Evolutionary conservation across 345 rosid species (phyloP), one percentile per base, ranked within the genome.

Genomic region (Odontarrhena argentea): DNA sequence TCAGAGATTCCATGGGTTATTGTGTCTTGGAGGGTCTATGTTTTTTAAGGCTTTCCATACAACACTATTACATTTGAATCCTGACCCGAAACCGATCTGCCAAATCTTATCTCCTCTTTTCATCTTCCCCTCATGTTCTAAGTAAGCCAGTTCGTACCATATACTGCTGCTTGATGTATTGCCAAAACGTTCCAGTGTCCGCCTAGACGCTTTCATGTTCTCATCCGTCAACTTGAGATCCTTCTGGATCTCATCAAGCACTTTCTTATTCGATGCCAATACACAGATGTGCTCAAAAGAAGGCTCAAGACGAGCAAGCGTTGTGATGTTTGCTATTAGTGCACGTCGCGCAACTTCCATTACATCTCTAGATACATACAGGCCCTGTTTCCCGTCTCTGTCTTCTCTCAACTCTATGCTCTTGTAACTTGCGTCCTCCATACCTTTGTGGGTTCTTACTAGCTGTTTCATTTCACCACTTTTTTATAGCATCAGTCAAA

Each of bases 121-220:
- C 2, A 89, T 66, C 74, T 70, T 80, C n/a, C 4, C 38, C 26
- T 70, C 74, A 22, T 81, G 82, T 68, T 89, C 91, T 78, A 85
- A 61, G 75, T 81, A 85, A 52, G 90, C 90, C 56, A 88, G 76
- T 50, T 86, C 87, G 36, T 88, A 86, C 96, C 92, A 88, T 32
- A 82, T 65, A 9, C 90, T 84, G 37, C 92, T 86, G 59, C 93
- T 89, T 0, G 91, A 86, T 5, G 91, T 85, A 65, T 89, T 89
- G 36, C 92, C 96, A 3, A 89, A 86, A 10, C 83, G 75, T 64
- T 82, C 81, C 57, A 86, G 15, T 1, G 96, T 87, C 67, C 45
- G 80, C 62, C 86, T 70, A 0, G 94, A 87, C 0, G 89, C 87
- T 55, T 85, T 91, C 93, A 89, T 86, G 74, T 83, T 68, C 52